Base-by-base conservation (phyloP, 768 basidiomycete species). In the Amanita pallidorosea region DNA sequence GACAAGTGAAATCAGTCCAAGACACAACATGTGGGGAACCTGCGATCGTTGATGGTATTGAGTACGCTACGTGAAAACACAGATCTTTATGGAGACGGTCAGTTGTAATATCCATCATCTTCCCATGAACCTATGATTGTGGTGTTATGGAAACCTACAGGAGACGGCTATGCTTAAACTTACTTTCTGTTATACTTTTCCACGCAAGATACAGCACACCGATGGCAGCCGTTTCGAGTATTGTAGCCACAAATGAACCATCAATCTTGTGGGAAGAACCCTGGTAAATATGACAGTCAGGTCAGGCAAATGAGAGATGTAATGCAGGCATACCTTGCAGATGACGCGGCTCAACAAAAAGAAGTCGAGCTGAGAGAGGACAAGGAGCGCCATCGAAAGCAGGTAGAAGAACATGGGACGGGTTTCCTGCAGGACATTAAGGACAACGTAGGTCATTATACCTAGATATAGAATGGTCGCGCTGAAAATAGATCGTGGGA, bases 161-260 rank as follows among this genome's bases (percentile, higher is more conserved):
- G 31, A 0, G 33, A 29, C 20, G 22, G 8, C 35, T 6, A 29
- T 31, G 37, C 45, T 47, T 4, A 15, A 51, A 69, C 77, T 45
- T 52, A 83, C 88, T 88, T 80, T 94, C 91, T 15, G 91, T 93
- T 52, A 93, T 89, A 62, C 83, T 83, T 65, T 73, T 72, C 93
- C 93, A 95, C n/a, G 79, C 90, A 13, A 82, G 61, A 63, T 79
- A 92, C 17, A 95, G 55, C 3, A 78, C 67, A 9, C 70, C 75
- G 1, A 95, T 79, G 0, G 85, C 67, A 1, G 76, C 81, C 0
- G 88, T 88, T 61, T 95, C 89, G 42, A 95, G 70, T 4, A 93
- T 47, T 0, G 94, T 94, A 1, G 88, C 85, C 22, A 96, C 63
- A 63, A 96, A 95, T 2, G 85, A 81, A 4, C 88, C 89, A 65